Percentiles rank a stretch among this genome's conserved stretches.
These are phyloP conservation scores for Ceratocystis smalleyi DNA, from an alignment of 2,329 filamentous ascomycete genomes.

Conservation along the genomic window DNA sequence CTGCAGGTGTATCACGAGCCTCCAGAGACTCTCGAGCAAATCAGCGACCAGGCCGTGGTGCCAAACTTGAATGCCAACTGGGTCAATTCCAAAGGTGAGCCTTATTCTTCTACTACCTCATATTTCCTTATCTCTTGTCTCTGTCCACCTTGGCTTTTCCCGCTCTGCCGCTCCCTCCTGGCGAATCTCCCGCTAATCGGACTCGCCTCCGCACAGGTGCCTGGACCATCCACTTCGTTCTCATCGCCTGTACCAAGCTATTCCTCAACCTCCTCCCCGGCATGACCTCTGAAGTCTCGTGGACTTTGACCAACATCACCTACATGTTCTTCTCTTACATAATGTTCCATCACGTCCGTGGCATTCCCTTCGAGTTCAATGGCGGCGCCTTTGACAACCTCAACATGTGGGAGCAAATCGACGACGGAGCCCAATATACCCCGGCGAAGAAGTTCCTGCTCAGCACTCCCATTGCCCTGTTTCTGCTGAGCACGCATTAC, in stretches of 20 bases:
- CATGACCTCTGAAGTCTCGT: constrained; percentile 93
- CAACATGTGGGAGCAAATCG: constrained; percentile 99
- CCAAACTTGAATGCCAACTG: constrained; percentile 96
- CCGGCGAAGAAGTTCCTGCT: constrained; percentile 97
- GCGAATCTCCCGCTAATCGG: not conserved
- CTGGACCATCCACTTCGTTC: constrained; percentile 92
- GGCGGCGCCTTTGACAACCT: constrained; percentile 96
- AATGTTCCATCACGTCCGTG: constrained; percentile 98
- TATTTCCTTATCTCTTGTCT: not conserved
- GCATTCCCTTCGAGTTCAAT: constrained; percentile 97
- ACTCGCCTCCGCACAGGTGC: constrained; percentile 46
- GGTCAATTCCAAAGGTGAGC: constrained; percentile 91
- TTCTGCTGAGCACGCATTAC: constrained; percentile 94
- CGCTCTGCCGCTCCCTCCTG: not conserved
- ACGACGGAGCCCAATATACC: constrained; percentile 96
- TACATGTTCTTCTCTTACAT: constrained; percentile 99
- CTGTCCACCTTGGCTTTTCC: not conserved
- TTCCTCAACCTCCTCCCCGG: constrained; percentile 93
- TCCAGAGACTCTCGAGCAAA: constrained; percentile 88
- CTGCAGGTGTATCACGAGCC: constrained; percentile 87
- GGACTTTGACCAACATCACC: constrained; percentile 95
- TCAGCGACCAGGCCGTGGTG: constrained; percentile 86
- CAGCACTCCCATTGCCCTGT: constrained; percentile 83
- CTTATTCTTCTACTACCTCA: constrained; percentile 13
- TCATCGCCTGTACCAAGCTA: constrained; percentile 85